A percentile compares a stretch with the other conserved stretches of the same genome.
These are phyloP conservation scores for Craspedostauros australis DNA, from an alignment of 108 stramenopile genomes.

Conservation along the genomic window DNA sequence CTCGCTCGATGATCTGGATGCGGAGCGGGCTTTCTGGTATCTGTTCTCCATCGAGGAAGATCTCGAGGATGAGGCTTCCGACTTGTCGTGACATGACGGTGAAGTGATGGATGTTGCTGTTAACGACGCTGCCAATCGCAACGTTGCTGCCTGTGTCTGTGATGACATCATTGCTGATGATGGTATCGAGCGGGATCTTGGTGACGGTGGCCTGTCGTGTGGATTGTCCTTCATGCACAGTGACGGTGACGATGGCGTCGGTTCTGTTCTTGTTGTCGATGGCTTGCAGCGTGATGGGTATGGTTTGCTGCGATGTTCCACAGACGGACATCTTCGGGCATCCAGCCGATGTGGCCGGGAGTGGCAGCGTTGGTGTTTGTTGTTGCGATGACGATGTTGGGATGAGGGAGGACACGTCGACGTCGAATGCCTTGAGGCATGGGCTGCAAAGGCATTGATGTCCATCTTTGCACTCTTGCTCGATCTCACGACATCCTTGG, in stretches of 20 bases:
- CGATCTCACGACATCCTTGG: slow-evolving; percentile 7
- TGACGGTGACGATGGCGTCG: background rate
- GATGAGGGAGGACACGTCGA: background rate
- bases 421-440: slow-evolving; percentile 9
- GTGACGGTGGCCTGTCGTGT: background rate
- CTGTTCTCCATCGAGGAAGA: slow-evolving; percentile 1
- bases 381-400: background rate
- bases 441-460: slow-evolving; percentile 1
- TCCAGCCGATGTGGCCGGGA: too few species aligned
- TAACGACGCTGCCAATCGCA: too few species aligned
- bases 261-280: background rate
- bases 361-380: background rate
- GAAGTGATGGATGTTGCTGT: too few species aligned
- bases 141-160: too few species aligned
- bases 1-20: background rate
- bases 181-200: background rate
- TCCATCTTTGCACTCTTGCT: slow-evolving; percentile 4
- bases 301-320: slow-evolving; percentile 2
- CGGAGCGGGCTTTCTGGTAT: slow-evolving; percentile 6
- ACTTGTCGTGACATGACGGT: slow-evolving; percentile 1
- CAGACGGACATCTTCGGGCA: slow-evolving; percentile 20
- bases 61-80: slow-evolving; percentile 2
- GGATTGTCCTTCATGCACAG: background rate
- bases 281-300: background rate
- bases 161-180: too few species aligned